Evolutionary conservation across 139 green algal genomes (phyloP), one percentile per base, ranked within the genome.

Genomic region (Micractinium sp.): DNA sequence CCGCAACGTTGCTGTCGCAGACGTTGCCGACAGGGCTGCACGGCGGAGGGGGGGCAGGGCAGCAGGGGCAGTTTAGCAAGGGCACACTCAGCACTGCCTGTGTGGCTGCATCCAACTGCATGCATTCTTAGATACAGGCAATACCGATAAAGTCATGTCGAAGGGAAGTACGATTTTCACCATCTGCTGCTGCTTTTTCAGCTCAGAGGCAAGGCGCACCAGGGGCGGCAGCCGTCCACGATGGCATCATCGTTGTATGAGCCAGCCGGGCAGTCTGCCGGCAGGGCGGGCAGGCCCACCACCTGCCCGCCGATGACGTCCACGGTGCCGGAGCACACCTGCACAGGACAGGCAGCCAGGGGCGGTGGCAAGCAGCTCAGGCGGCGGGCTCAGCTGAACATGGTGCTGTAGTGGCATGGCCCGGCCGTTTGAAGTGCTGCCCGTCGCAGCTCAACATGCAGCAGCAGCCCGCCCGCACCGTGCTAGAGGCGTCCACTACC

Each of bases 191-290:
- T 71, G 63, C 63, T 27, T 3, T 25, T 12, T 25, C 63, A 71
- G 63, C 63, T 5, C 63, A 71, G 63, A 27, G 20, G 22, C 63
- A 71, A 27, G 33, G 67, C 83, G 23, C 83, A 87, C 83, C 83
- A 87, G n/a, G 83, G 83, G 38, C 71, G 83, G 83, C 83, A 87
- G 19, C 83, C 83, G 31, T 79, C 83, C 39, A 66, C 67, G 0
- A 56, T 33, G 16, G 16, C 38, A 5, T 4, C 31, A n/a, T 81
- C 38, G 27, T 47, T 23, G 67, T 87, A 87, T 7, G 67, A 67
- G 18, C 83, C 83, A 16, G 83, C 27, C 3, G 83, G 83, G 83
- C 83, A 87, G 78, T 1, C n/a, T 16, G 82, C 38, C 4, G 81
- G 81, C 18, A 12, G 35, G 22, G 31, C 22, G 0, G 81, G 81